Percentiles rank a stretch among this genome's conserved stretches.
Evolutionary conservation across 225 moss, liverwort and hornwort genomes (phyloP).

Genomic region (Bryoerythrophyllum caledonicum): DNA sequence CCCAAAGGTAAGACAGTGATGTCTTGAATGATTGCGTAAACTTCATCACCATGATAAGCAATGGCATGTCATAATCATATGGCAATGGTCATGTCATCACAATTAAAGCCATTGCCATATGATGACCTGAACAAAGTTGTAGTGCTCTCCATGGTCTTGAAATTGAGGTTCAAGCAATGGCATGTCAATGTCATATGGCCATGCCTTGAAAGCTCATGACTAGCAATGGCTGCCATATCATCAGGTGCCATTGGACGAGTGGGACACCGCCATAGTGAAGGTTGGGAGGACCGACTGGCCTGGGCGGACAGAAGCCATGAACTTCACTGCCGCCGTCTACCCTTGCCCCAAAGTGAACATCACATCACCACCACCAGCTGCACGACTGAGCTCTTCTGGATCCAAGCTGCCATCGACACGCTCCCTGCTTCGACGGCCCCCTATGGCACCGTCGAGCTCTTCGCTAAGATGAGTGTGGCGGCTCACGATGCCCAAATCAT

Average conservation of each 20-base stretch:
- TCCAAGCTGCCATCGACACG: neutral
- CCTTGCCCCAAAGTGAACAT: neutral
- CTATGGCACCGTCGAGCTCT: neutral
- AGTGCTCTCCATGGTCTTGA: too few relatives aligned
- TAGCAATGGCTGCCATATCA: too few relatives aligned
- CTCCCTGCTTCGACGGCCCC: neutral
- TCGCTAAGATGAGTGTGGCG: slow-evolving; percentile 4
- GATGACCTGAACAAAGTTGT: too few relatives aligned
- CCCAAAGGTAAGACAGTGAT: neutral
- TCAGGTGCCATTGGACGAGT: neutral
- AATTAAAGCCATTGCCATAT: too few relatives aligned
- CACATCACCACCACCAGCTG: too few relatives aligned
- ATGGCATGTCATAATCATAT: too few relatives aligned
- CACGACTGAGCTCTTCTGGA: neutral
- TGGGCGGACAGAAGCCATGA: neutral
- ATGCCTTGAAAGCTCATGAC: neutral
- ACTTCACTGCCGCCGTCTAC: neutral
- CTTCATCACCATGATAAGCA: neutral
- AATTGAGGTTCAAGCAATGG: too few relatives aligned
- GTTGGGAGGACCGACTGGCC: neutral
- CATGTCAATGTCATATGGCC: too few relatives aligned
- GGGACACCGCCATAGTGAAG: neutral
- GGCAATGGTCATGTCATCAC: too few relatives aligned
- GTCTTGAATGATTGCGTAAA: too few relatives aligned
- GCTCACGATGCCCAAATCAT: neutral